Conservation (phyloP, 192 early-diverging fungal species). For the Linnemannia zychae region DNA sequence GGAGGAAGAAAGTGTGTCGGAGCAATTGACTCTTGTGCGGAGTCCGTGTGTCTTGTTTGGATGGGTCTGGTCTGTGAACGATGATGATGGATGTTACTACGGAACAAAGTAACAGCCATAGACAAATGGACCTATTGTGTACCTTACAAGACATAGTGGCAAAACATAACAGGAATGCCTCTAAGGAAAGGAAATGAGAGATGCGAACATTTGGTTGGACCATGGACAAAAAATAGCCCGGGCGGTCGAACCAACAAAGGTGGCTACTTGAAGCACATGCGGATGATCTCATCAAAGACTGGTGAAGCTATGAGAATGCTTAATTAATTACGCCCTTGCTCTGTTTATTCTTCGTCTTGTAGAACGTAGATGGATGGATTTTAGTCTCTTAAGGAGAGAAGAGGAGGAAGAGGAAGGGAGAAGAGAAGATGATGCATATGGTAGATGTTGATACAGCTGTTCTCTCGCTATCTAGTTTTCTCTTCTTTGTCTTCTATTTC, state of each 20-base stretch:
- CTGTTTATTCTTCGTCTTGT: not conserved
- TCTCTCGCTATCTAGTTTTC: too few relatives aligned
- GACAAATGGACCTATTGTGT: not conserved
- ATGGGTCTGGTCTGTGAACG: not conserved
- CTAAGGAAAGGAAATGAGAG: not conserved
- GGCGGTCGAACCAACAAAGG: not conserved
- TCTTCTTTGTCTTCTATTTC: too few relatives aligned
- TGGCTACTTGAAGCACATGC: constrained; percentile 1
- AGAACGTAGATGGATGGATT: not conserved
- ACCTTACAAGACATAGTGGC: constrained; percentile 4
- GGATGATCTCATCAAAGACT: not conserved
- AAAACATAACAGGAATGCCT: too few relatives aligned
- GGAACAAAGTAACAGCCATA: not conserved
- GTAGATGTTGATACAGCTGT: too few relatives aligned
- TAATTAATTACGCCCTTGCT: not conserved
- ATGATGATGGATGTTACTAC: not conserved
- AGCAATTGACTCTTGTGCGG: not conserved
- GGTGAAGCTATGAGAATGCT: not conserved
- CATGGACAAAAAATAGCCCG: constrained; percentile 9
- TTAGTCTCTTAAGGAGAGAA: not conserved
- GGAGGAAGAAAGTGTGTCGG: not conserved
- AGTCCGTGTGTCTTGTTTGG: not conserved
- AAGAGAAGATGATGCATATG: not conserved
- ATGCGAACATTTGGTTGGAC: not conserved
- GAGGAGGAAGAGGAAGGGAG: not conserved